Conservation (phyloP, 169 alveolate species). For the Perkinsus marinus region DNA sequence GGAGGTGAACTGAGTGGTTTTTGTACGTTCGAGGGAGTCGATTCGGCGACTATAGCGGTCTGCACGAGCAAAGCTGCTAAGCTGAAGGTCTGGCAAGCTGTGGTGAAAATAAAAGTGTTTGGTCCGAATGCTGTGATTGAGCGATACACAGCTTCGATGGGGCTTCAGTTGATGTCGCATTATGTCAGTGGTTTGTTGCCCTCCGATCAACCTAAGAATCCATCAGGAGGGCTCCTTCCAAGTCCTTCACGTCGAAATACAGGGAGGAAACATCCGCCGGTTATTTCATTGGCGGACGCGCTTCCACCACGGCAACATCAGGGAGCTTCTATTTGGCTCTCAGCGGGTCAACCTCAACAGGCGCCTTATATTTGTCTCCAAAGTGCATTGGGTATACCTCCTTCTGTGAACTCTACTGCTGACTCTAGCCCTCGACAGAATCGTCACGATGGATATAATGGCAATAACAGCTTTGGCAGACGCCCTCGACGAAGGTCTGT, state of each 20-base stretch:
- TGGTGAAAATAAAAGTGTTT: not conserved
- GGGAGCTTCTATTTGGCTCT: not conserved
- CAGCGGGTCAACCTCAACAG: not conserved
- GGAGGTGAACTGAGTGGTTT: not conserved
- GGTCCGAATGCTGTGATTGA: not conserved
- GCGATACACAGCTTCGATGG: not conserved
- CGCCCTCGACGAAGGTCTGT: not conserved
- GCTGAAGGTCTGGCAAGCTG: not conserved
- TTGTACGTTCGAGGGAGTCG: not conserved
- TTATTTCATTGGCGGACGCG: not conserved
- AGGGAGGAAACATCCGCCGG: not conserved
- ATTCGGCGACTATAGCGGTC: not conserved
- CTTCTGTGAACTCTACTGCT: not conserved
- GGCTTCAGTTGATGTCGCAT: not conserved
- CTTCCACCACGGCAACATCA: not conserved
- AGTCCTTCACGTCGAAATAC: not conserved
- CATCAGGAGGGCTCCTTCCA: not conserved
- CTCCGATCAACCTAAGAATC: not conserved
- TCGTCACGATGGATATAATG: not conserved
- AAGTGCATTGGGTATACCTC: not conserved
- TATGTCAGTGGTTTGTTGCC: not conserved
- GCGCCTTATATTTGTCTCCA: not conserved
- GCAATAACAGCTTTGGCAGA: not conserved
- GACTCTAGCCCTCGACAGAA: not conserved
- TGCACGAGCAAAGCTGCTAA: not conserved